phyloP scores from a whole-genome alignment of 495 filamentous ascomycete genomes.

The Annulohypoxylon stygium region DNA sequence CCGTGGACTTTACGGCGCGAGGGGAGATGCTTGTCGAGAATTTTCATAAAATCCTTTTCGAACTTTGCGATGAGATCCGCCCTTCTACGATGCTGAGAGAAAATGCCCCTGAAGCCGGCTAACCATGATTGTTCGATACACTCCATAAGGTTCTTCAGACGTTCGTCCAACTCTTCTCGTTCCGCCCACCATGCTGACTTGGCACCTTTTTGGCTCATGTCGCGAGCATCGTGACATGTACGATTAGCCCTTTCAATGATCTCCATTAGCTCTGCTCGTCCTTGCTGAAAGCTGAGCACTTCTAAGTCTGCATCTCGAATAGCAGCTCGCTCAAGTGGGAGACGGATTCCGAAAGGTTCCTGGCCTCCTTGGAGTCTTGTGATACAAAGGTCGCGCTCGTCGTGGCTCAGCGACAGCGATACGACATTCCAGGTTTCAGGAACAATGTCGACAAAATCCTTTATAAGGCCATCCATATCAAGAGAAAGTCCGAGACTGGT shows the following conservation, averaged over 20 bases:
- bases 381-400: constrained; percentile 82
- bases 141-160: constrained; percentile 80
- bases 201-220: constrained; percentile 66
- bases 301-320: constrained; percentile 85
- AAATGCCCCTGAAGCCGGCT: constrained; percentile 91
- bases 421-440: constrained; percentile 86
- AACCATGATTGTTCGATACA: constrained; percentile 95
- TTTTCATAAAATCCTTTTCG: constrained; percentile 78
- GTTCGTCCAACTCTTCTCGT: constrained; percentile 80
- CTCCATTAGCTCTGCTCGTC: constrained; percentile 80
- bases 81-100: constrained; percentile 76
- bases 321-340: constrained; percentile 84
- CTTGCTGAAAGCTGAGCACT: constrained; percentile 84
- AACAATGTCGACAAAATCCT: constrained; percentile 83
- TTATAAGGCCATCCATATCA: constrained; percentile 70
- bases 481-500: constrained; percentile 56
- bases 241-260: constrained; percentile 83
- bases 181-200: constrained; percentile 91
- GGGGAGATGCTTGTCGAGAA: constrained; percentile 88
- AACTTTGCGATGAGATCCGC: constrained; percentile 77
- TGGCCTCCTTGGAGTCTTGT: constrained; percentile 79
- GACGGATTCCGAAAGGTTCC: constrained; percentile 83
- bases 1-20: constrained; percentile 75
- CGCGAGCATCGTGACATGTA: constrained; percentile 73
- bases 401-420: constrained; percentile 85